Evolutionary conservation across 1,139 yeast species (phyloP).

Genomic region (Pichia sp.): DNA sequence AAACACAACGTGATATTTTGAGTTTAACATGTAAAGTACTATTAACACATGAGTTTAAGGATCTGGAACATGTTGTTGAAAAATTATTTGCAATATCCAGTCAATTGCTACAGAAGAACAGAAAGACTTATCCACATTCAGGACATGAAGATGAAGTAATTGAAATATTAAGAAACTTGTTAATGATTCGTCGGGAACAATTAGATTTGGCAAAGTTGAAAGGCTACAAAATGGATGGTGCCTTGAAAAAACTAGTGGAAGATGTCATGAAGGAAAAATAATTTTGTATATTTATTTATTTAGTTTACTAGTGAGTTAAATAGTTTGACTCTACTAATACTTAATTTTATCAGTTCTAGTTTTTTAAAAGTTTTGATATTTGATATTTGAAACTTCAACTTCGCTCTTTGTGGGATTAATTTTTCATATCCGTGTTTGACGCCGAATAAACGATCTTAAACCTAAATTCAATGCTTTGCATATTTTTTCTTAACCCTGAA

Average conservation of each 20-base stretch:
- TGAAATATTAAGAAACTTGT: conserved; percentile 58
- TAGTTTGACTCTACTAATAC: too few relatives aligned
- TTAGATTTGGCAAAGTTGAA: conserved; percentile 21
- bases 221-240: conserved; percentile 21
- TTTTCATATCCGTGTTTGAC: too few relatives aligned
- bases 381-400: too few relatives aligned
- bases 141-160: conserved; percentile 48
- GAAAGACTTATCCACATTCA: conserved; percentile 12
- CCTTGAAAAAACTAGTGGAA: conserved; percentile 20
- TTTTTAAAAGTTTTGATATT: too few relatives aligned
- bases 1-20: conserved; percentile 62
- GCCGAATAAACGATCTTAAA: too few relatives aligned
- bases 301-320: too few relatives aligned
- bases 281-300: neutral
- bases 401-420: too few relatives aligned
- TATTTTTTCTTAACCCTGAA: too few relatives aligned
- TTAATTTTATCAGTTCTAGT: neutral
- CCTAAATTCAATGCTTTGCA: too few relatives aligned
- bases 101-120: conserved; percentile 24
- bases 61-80: conserved; percentile 22
- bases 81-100: conserved; percentile 24
- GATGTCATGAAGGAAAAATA: conserved; percentile 9
- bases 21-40: conserved; percentile 66
- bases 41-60: conserved; percentile 41
- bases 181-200: conserved; percentile 40